A percentile compares a stretch with the other conserved stretches of the same genome.
Conservation (phyloP, 495 filamentous ascomycete genomes). For the Neurospora discreta region DNA sequence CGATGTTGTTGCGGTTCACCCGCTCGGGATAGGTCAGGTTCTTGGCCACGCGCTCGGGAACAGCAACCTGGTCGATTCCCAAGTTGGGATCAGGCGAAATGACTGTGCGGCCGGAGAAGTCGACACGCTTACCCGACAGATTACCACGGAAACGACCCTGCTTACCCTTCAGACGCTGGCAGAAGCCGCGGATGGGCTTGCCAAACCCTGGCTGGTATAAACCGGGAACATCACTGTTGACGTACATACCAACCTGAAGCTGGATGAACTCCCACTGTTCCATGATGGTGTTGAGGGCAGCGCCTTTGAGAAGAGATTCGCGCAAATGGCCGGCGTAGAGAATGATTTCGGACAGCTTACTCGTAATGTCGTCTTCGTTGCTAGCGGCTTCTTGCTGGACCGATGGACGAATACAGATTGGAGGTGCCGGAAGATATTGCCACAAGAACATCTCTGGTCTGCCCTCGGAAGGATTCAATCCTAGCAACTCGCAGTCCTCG, state of each 20-base stretch:
- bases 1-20: slow-evolving; percentile 69
- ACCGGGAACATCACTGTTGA: slow-evolving; percentile 93
- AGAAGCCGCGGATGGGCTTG: slow-evolving; percentile 82
- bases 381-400: slow-evolving; percentile 83
- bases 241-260: slow-evolving; percentile 89
- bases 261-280: slow-evolving; percentile 98
- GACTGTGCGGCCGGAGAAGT: slow-evolving; percentile 94
- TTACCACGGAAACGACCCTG: slow-evolving; percentile 96
- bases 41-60: slow-evolving; percentile 80
- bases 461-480: slow-evolving; percentile 74
- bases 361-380: slow-evolving; percentile 93
- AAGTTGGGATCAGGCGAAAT: slow-evolving; percentile 96
- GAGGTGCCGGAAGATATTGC: slow-evolving; percentile 90
- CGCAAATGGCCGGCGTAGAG: slow-evolving; percentile 77
- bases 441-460: slow-evolving; percentile 95
- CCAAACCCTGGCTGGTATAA: slow-evolving; percentile 62
- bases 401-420: slow-evolving; percentile 85
- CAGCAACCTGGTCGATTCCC: slow-evolving; percentile 84
- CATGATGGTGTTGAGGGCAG: slow-evolving; percentile 80
- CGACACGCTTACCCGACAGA: slow-evolving; percentile 93
- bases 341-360: slow-evolving; percentile 88
- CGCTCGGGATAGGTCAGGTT: slow-evolving; percentile 92
- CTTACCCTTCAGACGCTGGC: slow-evolving; percentile 91
- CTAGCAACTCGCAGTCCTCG: slow-evolving; percentile 80
- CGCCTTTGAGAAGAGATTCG: slow-evolving; percentile 66